Evolutionary conservation across 176 grass and related monocot genomes (phyloP).

Genomic region (Carex littledalei): DNA sequence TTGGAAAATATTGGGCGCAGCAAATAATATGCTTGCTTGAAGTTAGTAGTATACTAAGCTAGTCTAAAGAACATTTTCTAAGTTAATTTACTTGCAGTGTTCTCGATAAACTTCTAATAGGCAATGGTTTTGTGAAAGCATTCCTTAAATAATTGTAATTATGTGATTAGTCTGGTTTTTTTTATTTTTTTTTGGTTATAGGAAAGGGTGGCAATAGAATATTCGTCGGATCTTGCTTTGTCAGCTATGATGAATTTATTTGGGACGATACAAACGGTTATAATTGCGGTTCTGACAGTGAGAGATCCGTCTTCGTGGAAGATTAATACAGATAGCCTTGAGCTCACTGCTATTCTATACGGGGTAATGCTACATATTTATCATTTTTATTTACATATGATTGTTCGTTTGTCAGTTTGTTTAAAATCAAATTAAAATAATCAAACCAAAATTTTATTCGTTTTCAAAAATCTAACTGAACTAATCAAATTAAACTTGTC

Average conservation of each 20-base stretch:
- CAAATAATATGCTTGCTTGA: background rate
- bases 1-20: background rate
- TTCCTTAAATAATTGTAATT: background rate
- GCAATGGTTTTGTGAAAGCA: background rate
- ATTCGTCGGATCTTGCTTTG: slow-evolving; percentile 24
- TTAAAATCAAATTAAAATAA: too few relatives aligned
- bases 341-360: slow-evolving; percentile 18
- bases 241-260: slow-evolving; percentile 29
- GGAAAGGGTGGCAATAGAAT: slow-evolving; percentile 29
- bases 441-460: too few relatives aligned
- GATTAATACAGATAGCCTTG: slow-evolving; percentile 10
- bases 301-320: slow-evolving; percentile 26
- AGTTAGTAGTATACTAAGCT: background rate
- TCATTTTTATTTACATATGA: background rate
- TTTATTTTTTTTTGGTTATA: background rate
- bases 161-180: background rate
- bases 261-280: slow-evolving; percentile 9
- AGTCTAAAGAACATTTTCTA: background rate
- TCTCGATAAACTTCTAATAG: background rate
- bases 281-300: slow-evolving; percentile 14
- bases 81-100: background rate
- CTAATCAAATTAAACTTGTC: too few relatives aligned
- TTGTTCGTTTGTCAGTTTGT: background rate
- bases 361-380: slow-evolving; percentile 14
- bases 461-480: too few relatives aligned